A percentile compares a stretch with the other conserved stretches of the same genome.
Evolutionary conservation across 192 early-diverging fungal genomes (phyloP).

Genomic region (Coemansia javaensis): DNA sequence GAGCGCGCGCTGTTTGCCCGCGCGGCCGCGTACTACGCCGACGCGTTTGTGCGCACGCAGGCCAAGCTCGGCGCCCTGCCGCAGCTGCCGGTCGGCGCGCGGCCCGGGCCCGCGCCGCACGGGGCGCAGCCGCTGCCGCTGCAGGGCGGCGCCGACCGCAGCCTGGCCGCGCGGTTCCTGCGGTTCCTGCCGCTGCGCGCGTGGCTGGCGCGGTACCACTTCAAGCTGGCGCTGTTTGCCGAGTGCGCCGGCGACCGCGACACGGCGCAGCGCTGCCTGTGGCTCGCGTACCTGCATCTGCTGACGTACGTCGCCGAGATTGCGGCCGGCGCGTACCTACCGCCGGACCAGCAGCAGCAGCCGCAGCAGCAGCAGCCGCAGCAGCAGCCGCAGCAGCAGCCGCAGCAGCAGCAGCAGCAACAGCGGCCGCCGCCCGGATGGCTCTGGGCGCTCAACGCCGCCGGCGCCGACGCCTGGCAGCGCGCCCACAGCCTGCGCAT

Average conservation of each 20-base stretch:
- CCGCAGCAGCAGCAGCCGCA: conserved; percentile 14
- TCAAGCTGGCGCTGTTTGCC: conserved; percentile 29
- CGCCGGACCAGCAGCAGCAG: background rate
- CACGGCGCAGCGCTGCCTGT: conserved; percentile 33
- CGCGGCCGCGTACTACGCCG: conserved; percentile 24
- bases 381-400: conserved; percentile 1
- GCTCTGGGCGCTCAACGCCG: conserved; percentile 38
- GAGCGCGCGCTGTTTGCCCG: conserved; percentile 15
- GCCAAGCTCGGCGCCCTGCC: conserved; percentile 13
- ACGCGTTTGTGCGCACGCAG: conserved; percentile 33
- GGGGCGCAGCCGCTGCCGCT: background rate
- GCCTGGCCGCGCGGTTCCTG: conserved; percentile 10
- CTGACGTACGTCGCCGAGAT: conserved; percentile 23
- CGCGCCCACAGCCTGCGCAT: conserved; percentile 29
- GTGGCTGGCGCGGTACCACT: conserved; percentile 43
- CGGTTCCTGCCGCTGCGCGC: conserved; percentile 30
- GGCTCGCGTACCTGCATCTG: conserved; percentile 32
- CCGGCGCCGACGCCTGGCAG: conserved; percentile 13
- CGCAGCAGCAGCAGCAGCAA: conserved; percentile 1
- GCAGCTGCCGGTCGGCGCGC: conserved; percentile 17
- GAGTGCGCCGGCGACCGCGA: conserved; percentile 37
- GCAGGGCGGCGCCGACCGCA: background rate
- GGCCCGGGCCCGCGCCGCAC: background rate
- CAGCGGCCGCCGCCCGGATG: conserved; percentile 14
- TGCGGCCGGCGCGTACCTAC: conserved; percentile 29